These are phyloP conservation scores for Myxozyma nipponensis DNA, from an alignment of 805 yeast genomes.

Conservation along the genomic window DNA sequence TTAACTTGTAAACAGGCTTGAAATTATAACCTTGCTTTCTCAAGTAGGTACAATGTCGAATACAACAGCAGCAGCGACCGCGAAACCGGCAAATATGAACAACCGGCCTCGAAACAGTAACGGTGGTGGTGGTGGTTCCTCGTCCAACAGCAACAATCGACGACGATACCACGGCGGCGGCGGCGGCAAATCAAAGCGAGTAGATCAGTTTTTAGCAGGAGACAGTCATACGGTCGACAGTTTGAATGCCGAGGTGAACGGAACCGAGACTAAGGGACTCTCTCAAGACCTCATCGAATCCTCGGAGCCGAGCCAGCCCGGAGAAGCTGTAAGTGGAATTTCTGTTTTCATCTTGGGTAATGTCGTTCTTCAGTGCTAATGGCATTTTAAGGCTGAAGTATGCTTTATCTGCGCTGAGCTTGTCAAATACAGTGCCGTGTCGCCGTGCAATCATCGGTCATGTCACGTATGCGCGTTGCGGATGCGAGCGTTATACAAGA, in stretches of 20 bases:
- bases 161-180: not conserved
- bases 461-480: conserved; percentile 82
- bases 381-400: conserved; percentile 35
- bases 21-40: no score
- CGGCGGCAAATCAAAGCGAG: conserved; percentile 4
- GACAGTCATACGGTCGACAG: conserved; percentile 14
- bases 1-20: no score
- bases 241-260: not conserved
- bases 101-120: not conserved
- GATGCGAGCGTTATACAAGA: conserved; percentile 73
- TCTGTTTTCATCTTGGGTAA: not conserved
- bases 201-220: conserved; percentile 20
- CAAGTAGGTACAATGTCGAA: not conserved
- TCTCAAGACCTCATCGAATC: conserved; percentile 14
- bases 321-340: conserved; percentile 13
- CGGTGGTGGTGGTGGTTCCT: no score
- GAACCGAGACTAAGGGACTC: not conserved
- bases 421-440: conserved; percentile 58
- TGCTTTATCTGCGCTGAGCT: conserved; percentile 85
- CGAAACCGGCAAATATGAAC: not conserved
- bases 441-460: conserved; percentile 80
- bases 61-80: not conserved
- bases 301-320: conserved; percentile 16
- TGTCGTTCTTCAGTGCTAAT: no score
- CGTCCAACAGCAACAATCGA: not conserved